Conservation (phyloP, 495 filamentous ascomycete species). For the Neurospora terricola region DNA sequence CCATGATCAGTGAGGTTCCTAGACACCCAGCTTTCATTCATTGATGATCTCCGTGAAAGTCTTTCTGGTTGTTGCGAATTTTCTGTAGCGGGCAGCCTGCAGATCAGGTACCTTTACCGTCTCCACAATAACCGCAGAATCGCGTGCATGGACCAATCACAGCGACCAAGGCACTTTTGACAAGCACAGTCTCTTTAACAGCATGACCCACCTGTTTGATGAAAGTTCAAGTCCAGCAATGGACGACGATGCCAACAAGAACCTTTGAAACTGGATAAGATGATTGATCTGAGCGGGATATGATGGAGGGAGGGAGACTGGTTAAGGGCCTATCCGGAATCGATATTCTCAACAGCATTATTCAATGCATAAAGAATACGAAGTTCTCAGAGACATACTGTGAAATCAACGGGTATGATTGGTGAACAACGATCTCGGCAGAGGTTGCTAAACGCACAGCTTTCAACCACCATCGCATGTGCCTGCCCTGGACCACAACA, state of each 20-base stretch:
- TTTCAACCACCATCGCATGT: background rate
- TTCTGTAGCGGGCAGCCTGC: background rate
- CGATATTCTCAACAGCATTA: background rate
- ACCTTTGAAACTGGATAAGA: too few species aligned
- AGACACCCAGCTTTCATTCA: background rate
- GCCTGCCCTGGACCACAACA: background rate
- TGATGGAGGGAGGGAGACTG: too few species aligned
- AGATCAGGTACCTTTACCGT: background rate
- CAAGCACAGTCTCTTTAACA: background rate
- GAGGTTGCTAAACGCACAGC: background rate
- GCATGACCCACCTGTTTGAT: background rate
- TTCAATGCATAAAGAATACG: background rate
- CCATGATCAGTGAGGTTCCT: background rate
- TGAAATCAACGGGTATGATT: background rate
- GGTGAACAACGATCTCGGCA: background rate
- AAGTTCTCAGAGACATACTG: background rate
- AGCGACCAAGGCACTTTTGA: background rate
- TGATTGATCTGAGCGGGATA: too few species aligned
- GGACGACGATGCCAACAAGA: too few species aligned
- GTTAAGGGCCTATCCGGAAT: too few species aligned
- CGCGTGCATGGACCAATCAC: background rate
- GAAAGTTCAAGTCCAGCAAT: too few species aligned
- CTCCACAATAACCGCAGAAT: background rate
- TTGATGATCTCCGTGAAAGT: background rate
- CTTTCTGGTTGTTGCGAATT: background rate